Evolutionary conservation across 2,329 filamentous ascomycete genomes (phyloP).

Genomic region (Xylariaceae sp.): DNA sequence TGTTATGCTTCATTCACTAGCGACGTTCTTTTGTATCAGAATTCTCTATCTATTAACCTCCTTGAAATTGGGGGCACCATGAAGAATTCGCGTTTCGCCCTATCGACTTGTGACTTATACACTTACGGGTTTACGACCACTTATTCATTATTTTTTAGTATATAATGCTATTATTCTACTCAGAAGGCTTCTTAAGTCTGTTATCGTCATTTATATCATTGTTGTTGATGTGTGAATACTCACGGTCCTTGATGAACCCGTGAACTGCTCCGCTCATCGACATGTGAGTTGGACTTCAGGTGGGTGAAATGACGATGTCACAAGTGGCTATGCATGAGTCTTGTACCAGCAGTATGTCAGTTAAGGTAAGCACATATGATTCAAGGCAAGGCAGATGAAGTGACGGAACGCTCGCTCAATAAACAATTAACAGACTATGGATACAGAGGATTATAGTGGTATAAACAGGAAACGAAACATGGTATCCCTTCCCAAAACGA

Average conservation of each 20-base stretch:
- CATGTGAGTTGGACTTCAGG: neutral
- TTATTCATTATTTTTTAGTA: neutral
- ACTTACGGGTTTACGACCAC: neutral
- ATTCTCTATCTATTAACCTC: neutral
- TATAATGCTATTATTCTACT: too few relatives aligned
- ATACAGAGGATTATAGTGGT: neutral
- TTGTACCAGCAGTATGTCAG: neutral
- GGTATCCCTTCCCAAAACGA: neutral
- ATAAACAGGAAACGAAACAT: neutral
- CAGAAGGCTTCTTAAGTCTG: too few relatives aligned
- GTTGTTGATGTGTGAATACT: neutral
- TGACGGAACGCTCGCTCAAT: neutral
- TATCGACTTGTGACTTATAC: neutral
- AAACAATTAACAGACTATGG: neutral
- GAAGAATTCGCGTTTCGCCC: neutral
- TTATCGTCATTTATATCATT: too few relatives aligned
- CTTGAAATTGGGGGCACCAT: neutral
- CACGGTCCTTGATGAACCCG: neutral
- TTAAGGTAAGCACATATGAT: neutral
- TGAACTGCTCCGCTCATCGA: neutral
- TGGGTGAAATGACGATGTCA: too few relatives aligned
- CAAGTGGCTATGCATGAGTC: neutral
- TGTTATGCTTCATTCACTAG: conserved; percentile 1
- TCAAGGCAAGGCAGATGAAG: neutral
- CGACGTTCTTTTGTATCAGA: neutral